Evolutionary conservation across 345 rosid genomes (phyloP).

Genomic region (Rhodamnia argentea): DNA sequence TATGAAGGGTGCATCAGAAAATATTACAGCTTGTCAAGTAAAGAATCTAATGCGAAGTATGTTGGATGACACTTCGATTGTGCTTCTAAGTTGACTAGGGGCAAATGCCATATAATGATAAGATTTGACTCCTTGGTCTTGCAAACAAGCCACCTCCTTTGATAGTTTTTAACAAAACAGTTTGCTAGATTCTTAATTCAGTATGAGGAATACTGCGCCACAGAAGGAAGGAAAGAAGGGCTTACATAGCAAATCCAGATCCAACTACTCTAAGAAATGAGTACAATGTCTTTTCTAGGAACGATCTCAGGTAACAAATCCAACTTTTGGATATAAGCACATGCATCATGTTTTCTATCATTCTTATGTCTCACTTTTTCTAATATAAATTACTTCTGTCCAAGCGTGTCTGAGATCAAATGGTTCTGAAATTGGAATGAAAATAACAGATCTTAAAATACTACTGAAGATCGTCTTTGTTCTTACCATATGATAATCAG

Average conservation of each 20-base stretch:
- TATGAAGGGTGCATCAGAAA: neutral
- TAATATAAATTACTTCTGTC: neutral
- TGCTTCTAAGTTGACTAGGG: neutral
- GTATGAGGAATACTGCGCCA: neutral
- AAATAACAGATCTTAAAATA: neutral
- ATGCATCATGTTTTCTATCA: neutral
- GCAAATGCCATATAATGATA: neutral
- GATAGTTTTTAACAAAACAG: neutral
- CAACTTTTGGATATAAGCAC: neutral
- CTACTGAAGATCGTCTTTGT: neutral
- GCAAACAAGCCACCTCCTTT: neutral
- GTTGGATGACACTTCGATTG: neutral
- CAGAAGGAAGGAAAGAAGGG: neutral
- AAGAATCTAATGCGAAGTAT: neutral
- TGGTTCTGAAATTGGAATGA: neutral
- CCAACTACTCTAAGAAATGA: neutral
- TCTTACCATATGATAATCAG: constrained; percentile 64
- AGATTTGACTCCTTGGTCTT: neutral
- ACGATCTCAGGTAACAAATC: neutral
- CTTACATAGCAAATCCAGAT: neutral
- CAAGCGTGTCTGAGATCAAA: neutral
- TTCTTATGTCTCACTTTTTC: neutral
- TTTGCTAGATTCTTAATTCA: neutral
- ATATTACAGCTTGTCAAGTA: neutral
- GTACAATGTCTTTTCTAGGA: neutral